Percentiles rank a stretch among this genome's conserved stretches.
Conservation (phyloP, 2,329 filamentous ascomycete genomes). For the Penicillium polonicum region DNA sequence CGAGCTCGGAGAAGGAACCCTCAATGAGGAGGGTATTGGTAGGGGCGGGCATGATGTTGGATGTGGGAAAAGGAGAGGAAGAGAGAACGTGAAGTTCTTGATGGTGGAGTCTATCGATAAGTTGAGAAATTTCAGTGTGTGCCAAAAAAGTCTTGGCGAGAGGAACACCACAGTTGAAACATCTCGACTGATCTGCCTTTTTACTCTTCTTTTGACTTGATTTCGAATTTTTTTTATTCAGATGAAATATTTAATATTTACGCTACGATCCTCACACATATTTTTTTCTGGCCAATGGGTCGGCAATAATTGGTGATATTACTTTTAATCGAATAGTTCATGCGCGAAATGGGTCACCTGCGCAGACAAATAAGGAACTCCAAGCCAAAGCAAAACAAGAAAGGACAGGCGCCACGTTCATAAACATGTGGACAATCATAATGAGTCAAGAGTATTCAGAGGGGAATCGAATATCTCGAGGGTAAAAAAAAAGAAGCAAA, state of each 20-base stretch:
- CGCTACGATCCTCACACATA: neutral
- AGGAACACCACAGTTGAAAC: slow-evolving; percentile 18
- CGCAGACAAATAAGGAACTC: slow-evolving; percentile 9
- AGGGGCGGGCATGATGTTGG: slow-evolving; percentile 55
- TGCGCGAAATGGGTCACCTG: slow-evolving; percentile 1
- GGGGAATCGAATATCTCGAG: slow-evolving; percentile 17
- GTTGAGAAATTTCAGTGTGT: slow-evolving; percentile 46
- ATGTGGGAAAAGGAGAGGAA: slow-evolving; percentile 19
- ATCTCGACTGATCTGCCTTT: slow-evolving; percentile 2
- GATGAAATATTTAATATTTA: neutral
- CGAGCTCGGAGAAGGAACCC: slow-evolving; percentile 88
- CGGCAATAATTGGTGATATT: slow-evolving; percentile 3
- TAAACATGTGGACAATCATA: slow-evolving; percentile 20
- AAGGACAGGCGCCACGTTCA: slow-evolving; percentile 21
- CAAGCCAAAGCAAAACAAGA: slow-evolving; percentile 9
- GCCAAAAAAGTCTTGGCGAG: slow-evolving; percentile 42
- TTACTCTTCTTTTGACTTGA: neutral
- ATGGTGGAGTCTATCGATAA: slow-evolving; percentile 40
- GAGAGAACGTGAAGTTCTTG: slow-evolving; percentile 27
- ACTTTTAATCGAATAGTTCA: slow-evolving; percentile 9
- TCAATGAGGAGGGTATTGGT: slow-evolving; percentile 72
- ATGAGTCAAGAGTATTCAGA: slow-evolving; percentile 8
- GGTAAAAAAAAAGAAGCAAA: slow-evolving; percentile 2
- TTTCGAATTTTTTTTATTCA: neutral
- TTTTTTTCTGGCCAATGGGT: neutral